Evolutionary conservation across 176 grass and related monocot species (phyloP).

Genomic region (Leersia perrieri): DNA sequence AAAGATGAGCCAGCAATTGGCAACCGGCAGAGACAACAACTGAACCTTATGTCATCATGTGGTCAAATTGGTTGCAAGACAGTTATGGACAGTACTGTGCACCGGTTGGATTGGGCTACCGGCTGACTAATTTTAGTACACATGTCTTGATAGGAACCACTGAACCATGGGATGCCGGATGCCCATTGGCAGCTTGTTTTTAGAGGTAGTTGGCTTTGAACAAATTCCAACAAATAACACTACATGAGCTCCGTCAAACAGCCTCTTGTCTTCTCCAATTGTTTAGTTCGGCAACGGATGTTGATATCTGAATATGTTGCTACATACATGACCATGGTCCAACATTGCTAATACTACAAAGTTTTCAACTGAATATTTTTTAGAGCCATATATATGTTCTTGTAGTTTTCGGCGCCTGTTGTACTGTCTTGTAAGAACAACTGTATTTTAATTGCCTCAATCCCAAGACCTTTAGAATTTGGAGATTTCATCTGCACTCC

Average conservation of each 20-base stretch:
- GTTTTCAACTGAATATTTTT: background rate
- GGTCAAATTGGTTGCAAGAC: background rate
- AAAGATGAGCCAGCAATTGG: background rate
- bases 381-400: background rate
- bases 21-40: background rate
- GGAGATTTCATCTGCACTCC: background rate
- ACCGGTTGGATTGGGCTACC: background rate
- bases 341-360: slow-evolving; percentile 6
- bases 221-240: background rate
- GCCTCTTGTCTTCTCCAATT: slow-evolving; percentile 14
- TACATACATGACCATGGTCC: background rate
- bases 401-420: background rate
- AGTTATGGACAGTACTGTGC: background rate
- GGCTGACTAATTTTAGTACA: background rate
- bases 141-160: background rate
- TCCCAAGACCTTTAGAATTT: background rate
- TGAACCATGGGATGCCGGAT: background rate
- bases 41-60: background rate
- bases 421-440: background rate
- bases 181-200: background rate
- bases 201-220: background rate
- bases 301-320: background rate
- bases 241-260: background rate
- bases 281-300: slow-evolving; percentile 9
- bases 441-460: background rate